Conservation (phyloP, 2,329 filamentous ascomycete genomes). For the Talaromyces sp. region DNA sequence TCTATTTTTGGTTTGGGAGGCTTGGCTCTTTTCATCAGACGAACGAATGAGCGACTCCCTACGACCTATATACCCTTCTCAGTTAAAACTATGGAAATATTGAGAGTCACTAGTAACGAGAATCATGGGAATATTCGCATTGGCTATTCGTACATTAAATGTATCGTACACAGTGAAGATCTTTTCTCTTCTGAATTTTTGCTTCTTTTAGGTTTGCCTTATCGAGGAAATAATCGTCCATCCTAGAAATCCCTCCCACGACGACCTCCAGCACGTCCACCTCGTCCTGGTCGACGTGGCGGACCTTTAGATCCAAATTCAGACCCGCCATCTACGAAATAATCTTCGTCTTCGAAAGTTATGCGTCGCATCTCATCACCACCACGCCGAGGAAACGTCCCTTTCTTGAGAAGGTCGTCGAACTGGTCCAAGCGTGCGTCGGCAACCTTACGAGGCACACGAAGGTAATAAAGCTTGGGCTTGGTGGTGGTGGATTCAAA, state of each 20-base stretch:
- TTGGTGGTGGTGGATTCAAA: constrained; percentile 64
- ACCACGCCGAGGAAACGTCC: constrained; percentile 39
- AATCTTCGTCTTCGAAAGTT: constrained; percentile 68
- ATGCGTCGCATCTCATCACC: constrained; percentile 68
- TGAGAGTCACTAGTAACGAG: too few relatives aligned
- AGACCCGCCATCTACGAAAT: constrained; percentile 71
- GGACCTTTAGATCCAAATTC: constrained; percentile 54
- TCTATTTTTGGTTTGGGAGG: constrained; percentile 12
- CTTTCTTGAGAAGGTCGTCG: constrained; percentile 46
- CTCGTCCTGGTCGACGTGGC: constrained; percentile 38
- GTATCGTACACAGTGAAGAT: constrained; percentile 14
- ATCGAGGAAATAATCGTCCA: not conserved
- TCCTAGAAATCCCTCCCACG: constrained; percentile 26
- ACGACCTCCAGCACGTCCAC: constrained; percentile 28
- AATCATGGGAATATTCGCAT: not conserved
- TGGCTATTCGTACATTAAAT: not conserved
- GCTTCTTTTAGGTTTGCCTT: not conserved
- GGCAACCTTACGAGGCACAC: constrained; percentile 67
- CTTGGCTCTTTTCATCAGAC: not conserved
- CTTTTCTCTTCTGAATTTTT: not conserved
- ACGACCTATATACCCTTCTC: not conserved
- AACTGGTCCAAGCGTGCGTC: constrained; percentile 66
- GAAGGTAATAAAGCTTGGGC: constrained; percentile 66
- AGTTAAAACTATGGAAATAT: not conserved
- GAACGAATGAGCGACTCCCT: too few relatives aligned